Evolutionary conservation across 2,329 filamentous ascomycete species (phyloP).

Genomic region (Orbilia oligospora): DNA sequence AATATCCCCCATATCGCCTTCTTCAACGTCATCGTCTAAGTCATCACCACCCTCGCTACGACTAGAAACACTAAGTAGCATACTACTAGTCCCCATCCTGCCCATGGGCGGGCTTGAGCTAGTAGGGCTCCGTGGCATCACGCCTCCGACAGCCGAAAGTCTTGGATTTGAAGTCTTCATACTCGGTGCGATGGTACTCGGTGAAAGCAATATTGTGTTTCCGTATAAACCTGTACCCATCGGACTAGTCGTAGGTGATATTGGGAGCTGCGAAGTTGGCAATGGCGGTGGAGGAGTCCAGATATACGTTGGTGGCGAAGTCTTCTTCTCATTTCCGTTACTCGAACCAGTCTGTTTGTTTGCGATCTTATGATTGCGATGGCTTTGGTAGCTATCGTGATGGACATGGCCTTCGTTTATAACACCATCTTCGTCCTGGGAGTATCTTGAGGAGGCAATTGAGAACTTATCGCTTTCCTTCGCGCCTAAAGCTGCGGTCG

Average conservation of each 20-base stretch:
- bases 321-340: slow-evolving; percentile 36
- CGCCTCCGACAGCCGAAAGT: slow-evolving; percentile 52
- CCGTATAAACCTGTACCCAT: slow-evolving; percentile 49
- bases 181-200: slow-evolving; percentile 48
- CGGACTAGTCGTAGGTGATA: slow-evolving; percentile 28
- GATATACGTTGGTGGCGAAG: slow-evolving; percentile 50
- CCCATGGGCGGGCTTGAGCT: slow-evolving; percentile 39
- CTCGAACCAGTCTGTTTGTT: slow-evolving; percentile 8
- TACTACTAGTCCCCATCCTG: slow-evolving; percentile 53
- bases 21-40: slow-evolving; percentile 34
- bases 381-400: slow-evolving; percentile 17
- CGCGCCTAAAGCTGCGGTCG: background rate
- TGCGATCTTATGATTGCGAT: slow-evolving; percentile 23
- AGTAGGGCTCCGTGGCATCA: slow-evolving; percentile 32
- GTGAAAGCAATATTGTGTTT: slow-evolving; percentile 49
- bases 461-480: slow-evolving; percentile 37
- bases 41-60: slow-evolving; percentile 49
- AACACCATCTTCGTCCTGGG: slow-evolving; percentile 35
- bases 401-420: slow-evolving; percentile 8
- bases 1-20: slow-evolving; percentile 38
- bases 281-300: slow-evolving; percentile 53
- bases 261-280: slow-evolving; percentile 24
- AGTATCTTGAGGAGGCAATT: slow-evolving; percentile 43
- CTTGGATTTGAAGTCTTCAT: slow-evolving; percentile 52
- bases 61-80: slow-evolving; percentile 58